Percentiles rank a stretch among this genome's conserved stretches.
Conservation (phyloP, 169 alveolate genomes). For the Plasmodium vivax region DNA sequence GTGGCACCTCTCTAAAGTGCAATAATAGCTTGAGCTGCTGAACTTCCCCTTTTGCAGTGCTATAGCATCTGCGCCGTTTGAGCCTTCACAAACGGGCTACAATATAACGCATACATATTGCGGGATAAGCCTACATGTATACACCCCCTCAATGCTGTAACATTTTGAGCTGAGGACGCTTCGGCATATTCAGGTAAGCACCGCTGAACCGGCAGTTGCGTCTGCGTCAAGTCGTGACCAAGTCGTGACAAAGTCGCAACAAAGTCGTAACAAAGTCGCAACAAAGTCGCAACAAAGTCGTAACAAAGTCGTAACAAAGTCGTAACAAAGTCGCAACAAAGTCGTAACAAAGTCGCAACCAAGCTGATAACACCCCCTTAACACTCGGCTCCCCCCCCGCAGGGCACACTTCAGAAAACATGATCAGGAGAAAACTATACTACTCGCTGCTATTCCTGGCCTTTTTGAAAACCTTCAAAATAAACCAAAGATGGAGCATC, state of each 20-base stretch:
- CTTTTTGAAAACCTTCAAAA: background rate
- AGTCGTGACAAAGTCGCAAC: background rate
- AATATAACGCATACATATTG: background rate
- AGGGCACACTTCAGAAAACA: constrained; percentile 20
- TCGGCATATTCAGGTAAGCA: background rate
- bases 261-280: background rate
- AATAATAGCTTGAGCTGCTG: background rate
- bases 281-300: background rate
- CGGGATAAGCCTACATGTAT: background rate
- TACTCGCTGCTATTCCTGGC: constrained; percentile 10
- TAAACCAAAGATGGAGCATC: constrained; percentile 19
- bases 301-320: background rate
- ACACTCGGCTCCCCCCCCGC: background rate
- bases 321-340: background rate
- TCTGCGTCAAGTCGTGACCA: background rate
- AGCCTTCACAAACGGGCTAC: background rate
- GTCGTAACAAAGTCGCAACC: background rate
- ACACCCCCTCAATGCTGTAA: background rate
- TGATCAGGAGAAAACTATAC: constrained; percentile 37
- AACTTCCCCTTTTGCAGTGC: background rate
- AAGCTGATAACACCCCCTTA: no score
- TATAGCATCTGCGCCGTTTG: background rate
- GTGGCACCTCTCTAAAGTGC: background rate
- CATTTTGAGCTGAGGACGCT: background rate
- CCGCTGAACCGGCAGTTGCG: background rate